Percentiles rank a stretch among this genome's conserved stretches.
Conservation (phyloP, 140 eudicot genomes). For the Flaveria floridana region DNA sequence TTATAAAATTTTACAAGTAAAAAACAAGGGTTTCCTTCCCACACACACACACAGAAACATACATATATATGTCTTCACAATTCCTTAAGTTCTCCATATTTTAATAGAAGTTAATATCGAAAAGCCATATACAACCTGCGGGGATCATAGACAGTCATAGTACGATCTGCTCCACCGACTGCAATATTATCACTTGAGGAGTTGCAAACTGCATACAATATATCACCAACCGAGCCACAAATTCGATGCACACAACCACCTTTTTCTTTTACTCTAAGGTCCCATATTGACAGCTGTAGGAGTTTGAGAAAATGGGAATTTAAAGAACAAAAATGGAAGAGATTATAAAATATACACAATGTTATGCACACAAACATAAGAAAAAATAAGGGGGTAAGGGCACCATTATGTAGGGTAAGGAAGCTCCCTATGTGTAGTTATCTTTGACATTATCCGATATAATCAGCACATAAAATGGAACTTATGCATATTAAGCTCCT, state of each 20-base stretch:
- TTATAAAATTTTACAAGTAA: not conserved
- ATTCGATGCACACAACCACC: conserved; percentile 83
- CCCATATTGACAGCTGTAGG: conserved; percentile 79
- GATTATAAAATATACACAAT: not conserved
- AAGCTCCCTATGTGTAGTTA: conserved; percentile 9
- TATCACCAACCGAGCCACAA: conserved; percentile 75
- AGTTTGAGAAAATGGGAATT: conserved; percentile 6
- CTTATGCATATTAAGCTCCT: not conserved
- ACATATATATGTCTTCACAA: not conserved
- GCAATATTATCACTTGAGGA: conserved; percentile 76
- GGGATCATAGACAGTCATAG: conserved; percentile 81
- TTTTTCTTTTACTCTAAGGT: conserved; percentile 66
- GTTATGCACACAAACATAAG: not conserved
- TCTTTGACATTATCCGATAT: too few relatives aligned
- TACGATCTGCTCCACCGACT: conserved; percentile 88
- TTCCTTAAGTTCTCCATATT: not conserved
- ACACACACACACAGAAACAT: not conserved
- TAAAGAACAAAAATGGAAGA: not conserved
- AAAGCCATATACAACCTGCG: conserved; percentile 50
- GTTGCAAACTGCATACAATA: conserved; percentile 55
- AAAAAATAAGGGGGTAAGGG: not conserved
- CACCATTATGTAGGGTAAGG: not conserved
- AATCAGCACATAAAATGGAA: not conserved
- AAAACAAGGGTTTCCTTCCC: not conserved
- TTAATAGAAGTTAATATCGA: not conserved